Conservation (phyloP, 202 grass and related monocot genomes). For the Bolboschoenoplectus hybrid region DNA sequence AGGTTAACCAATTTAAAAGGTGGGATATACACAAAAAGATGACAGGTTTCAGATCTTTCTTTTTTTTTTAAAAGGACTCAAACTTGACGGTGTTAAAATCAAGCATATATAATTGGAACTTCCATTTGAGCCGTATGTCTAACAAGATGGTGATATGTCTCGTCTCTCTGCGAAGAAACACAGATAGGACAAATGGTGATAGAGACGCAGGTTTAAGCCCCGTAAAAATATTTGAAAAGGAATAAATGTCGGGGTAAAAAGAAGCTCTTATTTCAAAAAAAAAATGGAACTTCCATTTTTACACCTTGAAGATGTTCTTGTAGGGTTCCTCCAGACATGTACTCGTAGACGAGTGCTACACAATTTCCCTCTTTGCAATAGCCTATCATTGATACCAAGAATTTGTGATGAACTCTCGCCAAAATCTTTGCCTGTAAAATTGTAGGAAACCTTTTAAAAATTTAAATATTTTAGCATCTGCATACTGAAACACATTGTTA, state of each 20-base stretch:
- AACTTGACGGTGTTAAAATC: no score
- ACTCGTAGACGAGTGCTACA: conserved; percentile 62
- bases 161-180: no score
- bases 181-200: no score
- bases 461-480: not conserved
- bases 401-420: conserved; percentile 63
- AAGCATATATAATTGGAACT: no score
- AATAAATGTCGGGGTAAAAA: no score
- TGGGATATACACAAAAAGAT: not conserved
- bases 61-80: not conserved
- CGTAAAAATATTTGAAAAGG: no score
- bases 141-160: no score
- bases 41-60: not conserved
- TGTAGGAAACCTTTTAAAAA: not conserved
- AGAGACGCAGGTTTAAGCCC: no score
- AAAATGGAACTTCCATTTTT: not conserved
- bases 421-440: conserved; percentile 50
- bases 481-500: not conserved
- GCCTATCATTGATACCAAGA: conserved; percentile 61
- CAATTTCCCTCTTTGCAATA: conserved; percentile 56
- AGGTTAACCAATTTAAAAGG: no score
- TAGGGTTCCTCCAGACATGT: conserved; percentile 59
- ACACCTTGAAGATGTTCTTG: conserved; percentile 56
- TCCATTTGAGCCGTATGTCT: no score
- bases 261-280: no score